Evolutionary conservation across 169 alveolate genomes (phyloP).

Genomic region (Cryptosporidium canis): DNA sequence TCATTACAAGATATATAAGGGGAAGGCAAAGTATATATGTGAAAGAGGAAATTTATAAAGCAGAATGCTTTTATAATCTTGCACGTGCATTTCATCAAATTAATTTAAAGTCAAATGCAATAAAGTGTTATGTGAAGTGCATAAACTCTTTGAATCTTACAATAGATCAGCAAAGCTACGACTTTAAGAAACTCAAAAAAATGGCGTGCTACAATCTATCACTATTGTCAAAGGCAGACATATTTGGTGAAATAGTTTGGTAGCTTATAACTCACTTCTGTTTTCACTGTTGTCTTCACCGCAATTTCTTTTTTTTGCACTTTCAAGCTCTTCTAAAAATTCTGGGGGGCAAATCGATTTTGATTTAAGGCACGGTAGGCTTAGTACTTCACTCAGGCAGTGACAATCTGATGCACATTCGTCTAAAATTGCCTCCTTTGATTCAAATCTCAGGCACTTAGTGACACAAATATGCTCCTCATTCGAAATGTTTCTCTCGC

Average conservation of each 20-base stretch:
- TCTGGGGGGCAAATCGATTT: slow-evolving; percentile 32
- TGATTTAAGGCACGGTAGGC: slow-evolving; percentile 49
- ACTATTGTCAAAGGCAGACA: neutral
- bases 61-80: slow-evolving; percentile 57
- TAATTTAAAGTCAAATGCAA: slow-evolving; percentile 42
- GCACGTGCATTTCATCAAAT: slow-evolving; percentile 72
- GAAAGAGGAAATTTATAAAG: slow-evolving; percentile 15
- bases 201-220: slow-evolving; percentile 52
- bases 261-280: neutral
- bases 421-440: slow-evolving; percentile 41
- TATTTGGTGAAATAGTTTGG: slow-evolving; percentile 25
- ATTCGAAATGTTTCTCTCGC: neutral
- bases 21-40: slow-evolving; percentile 44
- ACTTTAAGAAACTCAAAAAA: neutral
- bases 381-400: slow-evolving; percentile 49
- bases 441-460: slow-evolving; percentile 61
- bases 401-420: slow-evolving; percentile 55
- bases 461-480: slow-evolving; percentile 35
- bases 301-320: neutral
- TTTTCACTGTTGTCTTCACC: neutral
- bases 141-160: neutral
- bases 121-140: slow-evolving; percentile 16
- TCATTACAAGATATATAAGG: slow-evolving; percentile 22
- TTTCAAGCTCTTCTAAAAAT: slow-evolving; percentile 27
- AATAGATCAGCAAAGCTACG: neutral